Evolutionary conservation across 257 asterid genomes (phyloP), one percentile per base, ranked within the genome.

Genomic region (Fraxinus americana): DNA sequence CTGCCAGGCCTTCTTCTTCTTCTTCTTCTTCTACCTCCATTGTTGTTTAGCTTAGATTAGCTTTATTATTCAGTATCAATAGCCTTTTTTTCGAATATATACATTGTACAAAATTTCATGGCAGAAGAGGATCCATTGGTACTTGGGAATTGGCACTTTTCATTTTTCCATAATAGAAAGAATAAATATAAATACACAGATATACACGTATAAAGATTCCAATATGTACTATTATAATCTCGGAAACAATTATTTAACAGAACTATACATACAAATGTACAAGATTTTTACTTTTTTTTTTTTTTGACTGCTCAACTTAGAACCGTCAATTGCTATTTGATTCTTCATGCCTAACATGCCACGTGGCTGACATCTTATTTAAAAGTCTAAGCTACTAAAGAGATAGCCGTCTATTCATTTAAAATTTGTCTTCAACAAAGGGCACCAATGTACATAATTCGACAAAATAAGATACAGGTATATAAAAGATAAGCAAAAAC

Each of bases 91-190:
- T 50, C 45, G 69, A 63, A 25, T 25, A 63, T 23, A 63, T 63
- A 25, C 66, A 41, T 21, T 43, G 80, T 70, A 27, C 73, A 67
- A 76, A 80, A 5, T 43, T 57, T 68, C 69, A 45, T 72, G 35
- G 68, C 30, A 67, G 61, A 52, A 75, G 80, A 83, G 80, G 67
- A 83, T 80, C 82, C 71, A 25, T 67, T 76, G 63, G 78, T 29
- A 41, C 75, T 36, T 72, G 61, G 75, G 71, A 23, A 7, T 35
- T 77, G 7, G 43, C 59, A 32, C 21, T 10, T 39, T 36, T 14
- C 39, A 19, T 7, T 16, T 52, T 48, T 52, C 10, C 48, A 34
- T 32, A 50, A 19, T 50, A 25, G 32, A 59, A 61, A 12, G 14
- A 74, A 8, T 59, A 34, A 61, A 21, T 17, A 23, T 23, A 63